phyloP scores from a whole-genome alignment of 1,284 basidiomycete species.

The Tylopilus orsonianus region DNA sequence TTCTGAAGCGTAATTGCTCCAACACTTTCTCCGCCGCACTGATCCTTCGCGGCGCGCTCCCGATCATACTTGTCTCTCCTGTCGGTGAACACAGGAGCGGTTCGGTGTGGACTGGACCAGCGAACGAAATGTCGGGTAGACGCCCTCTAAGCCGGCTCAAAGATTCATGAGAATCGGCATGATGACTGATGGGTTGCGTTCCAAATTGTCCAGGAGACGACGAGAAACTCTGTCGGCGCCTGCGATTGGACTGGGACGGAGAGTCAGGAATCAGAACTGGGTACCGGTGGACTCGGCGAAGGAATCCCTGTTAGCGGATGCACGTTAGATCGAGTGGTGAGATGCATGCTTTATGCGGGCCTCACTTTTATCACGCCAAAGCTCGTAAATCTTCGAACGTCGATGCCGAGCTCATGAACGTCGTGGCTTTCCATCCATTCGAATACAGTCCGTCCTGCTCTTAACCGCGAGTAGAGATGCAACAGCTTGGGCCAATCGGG shows the following conservation, averaged over 20 bases:
- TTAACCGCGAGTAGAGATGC: conserved; percentile 84
- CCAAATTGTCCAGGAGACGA: conserved; percentile 31
- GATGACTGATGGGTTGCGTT: conserved; percentile 24
- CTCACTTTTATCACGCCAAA: conserved; percentile 96
- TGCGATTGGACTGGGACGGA: conserved; percentile 31
- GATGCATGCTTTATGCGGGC: conserved; percentile 1
- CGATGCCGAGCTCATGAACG: conserved; percentile 75
- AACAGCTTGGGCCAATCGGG: conserved; percentile 85
- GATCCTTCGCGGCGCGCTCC: conserved; percentile 36
- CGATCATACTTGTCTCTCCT: conserved; percentile 17
- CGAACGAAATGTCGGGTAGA: conserved; percentile 26
- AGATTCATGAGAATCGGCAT: conserved; percentile 27
- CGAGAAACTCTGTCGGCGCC: conserved; percentile 45
- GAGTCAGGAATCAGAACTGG: conserved; percentile 66
- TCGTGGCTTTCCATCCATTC: conserved; percentile 88
- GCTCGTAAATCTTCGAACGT: conserved; percentile 91
- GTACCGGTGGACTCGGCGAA: conserved; percentile 90
- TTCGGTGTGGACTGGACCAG: conserved; percentile 35
- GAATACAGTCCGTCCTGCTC: conserved; percentile 79
- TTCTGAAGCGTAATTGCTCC: conserved; percentile 54
- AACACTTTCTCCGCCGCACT: conserved; percentile 61
- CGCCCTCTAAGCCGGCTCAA: conserved; percentile 34
- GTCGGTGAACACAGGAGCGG: conserved; percentile 24
- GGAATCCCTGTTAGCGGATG: conserved; percentile 67
- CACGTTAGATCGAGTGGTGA: neutral